Evolutionary conservation across 2,329 filamentous ascomycete genomes (phyloP), one percentile per base, ranked within the genome.

Genomic region (Aspergillus flavus): DNA sequence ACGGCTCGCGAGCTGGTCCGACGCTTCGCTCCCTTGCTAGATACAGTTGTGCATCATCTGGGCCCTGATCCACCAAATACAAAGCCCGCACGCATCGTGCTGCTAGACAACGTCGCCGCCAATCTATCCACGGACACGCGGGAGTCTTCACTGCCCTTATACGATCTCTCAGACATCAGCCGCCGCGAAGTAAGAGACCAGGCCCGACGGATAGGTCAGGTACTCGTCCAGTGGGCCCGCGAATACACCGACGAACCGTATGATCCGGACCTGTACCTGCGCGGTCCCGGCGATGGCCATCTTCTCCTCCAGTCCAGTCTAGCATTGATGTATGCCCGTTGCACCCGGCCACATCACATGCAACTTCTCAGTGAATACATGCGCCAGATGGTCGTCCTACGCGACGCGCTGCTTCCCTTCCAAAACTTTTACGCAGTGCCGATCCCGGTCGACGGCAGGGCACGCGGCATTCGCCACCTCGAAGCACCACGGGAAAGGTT

Each of bases 331-430:
- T 71, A 70, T 36, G 64, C 68, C 4, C 58, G 58, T 11, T 66
- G 67, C 34, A 64, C 63, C n/a, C 56, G 65, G 32, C 63, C 69
- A 0, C 68, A 68, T 45, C 64, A 70, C 9, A 70, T 71, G 69
- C 69, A 71, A 46, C 61, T 71, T 7, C 67, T 67, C 48, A 70
- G 69, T 41, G 69, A 71, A 36, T 70, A 71, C 26, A 68, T 71
- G 65, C 69, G 70, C 36, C 68, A 71, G 34, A 71, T 71, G 69
- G 64, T 70, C 2, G 57, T 71, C 3, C 62, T 71, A 0, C 68
- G 69, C 1, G 69, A 71, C 43, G 61, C 67, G 0, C 63, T 70
- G 9, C 54, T 71, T 0, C 69, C 69, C 0, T 71, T 71, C 21
- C 50, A 61, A 48, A 71, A 71, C 30, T 71, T 62, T 46, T 54